Evolutionary conservation across 495 filamentous ascomycete genomes (phyloP).

Genomic region (Xylaria telfairii): DNA sequence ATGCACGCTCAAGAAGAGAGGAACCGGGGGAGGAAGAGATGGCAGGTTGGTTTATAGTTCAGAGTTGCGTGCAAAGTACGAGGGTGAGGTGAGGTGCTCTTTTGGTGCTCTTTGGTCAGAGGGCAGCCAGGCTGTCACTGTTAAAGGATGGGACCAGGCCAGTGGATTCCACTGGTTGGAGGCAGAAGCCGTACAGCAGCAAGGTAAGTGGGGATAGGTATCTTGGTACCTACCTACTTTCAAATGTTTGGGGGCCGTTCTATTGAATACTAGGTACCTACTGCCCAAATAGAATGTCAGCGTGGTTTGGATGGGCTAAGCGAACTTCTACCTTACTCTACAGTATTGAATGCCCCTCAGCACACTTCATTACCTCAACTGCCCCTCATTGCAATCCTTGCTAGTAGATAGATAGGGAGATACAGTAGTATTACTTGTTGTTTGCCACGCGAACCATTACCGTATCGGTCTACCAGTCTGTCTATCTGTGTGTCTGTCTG

Average conservation of each 20-base stretch:
- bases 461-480: background rate
- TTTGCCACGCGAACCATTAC: background rate
- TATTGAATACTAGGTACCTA: no score
- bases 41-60: background rate
- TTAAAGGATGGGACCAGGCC: background rate
- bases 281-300: no score
- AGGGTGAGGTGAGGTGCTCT: background rate
- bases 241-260: background rate
- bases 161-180: background rate
- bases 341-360: background rate
- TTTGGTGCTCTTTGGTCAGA: background rate
- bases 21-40: background rate
- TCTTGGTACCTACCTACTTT: background rate
- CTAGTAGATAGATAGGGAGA: background rate
- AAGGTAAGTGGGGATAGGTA: background rate
- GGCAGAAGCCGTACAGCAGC: slow-evolving; percentile 10
- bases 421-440: background rate
- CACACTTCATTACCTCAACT: background rate
- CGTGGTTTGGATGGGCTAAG: background rate
- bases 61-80: background rate
- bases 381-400: background rate
- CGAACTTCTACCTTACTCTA: no score
- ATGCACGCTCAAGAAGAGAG: slow-evolving; percentile 9
- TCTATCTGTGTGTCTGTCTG: no score
- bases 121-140: background rate